phyloP scores from a whole-genome alignment of 1,284 basidiomycete species.

The Bondarzewia mesenterica region DNA sequence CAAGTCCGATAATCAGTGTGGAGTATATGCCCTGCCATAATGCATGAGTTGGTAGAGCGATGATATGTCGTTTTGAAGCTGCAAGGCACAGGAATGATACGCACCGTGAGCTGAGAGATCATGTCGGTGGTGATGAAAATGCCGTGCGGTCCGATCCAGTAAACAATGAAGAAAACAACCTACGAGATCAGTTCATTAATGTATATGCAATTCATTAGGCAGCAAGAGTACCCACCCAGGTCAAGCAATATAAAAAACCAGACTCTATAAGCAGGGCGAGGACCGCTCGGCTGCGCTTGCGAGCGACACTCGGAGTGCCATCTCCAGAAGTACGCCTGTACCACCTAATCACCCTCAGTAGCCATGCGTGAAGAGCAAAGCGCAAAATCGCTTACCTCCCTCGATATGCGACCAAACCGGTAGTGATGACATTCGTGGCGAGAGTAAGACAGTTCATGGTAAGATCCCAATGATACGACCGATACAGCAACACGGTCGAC shows the following conservation, averaged over 20 bases:
- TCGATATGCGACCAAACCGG: not conserved
- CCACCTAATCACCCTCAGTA: not conserved
- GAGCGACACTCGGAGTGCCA: not conserved
- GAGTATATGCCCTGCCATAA: slow-evolving; percentile 3
- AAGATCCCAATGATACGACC: slow-evolving; percentile 1
- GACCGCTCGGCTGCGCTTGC: not conserved
- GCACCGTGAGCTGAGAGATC: slow-evolving; percentile 4
- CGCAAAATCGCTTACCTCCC: slow-evolving; percentile 3
- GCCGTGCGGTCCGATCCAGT: not conserved
- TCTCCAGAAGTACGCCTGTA: not conserved
- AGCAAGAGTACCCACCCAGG: slow-evolving; percentile 1
- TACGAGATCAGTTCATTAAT: not conserved
- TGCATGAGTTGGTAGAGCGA: not conserved
- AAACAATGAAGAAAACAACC: slow-evolving; percentile 3
- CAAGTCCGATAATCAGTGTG: slow-evolving; percentile 3
- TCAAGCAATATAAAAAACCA: slow-evolving; percentile 2
- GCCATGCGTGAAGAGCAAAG: too few species aligned
- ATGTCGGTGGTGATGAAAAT: slow-evolving; percentile 2
- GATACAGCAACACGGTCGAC: not conserved
- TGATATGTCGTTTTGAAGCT: not conserved
- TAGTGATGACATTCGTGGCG: slow-evolving; percentile 4
- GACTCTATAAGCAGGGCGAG: slow-evolving; percentile 2
- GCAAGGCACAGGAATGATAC: not conserved
- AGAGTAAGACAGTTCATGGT: slow-evolving; percentile 5
- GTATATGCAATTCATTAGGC: not conserved